Base-by-base conservation (phyloP, 1,139 yeast species). In the Chernovozyma sophiae-reginae region DNA sequence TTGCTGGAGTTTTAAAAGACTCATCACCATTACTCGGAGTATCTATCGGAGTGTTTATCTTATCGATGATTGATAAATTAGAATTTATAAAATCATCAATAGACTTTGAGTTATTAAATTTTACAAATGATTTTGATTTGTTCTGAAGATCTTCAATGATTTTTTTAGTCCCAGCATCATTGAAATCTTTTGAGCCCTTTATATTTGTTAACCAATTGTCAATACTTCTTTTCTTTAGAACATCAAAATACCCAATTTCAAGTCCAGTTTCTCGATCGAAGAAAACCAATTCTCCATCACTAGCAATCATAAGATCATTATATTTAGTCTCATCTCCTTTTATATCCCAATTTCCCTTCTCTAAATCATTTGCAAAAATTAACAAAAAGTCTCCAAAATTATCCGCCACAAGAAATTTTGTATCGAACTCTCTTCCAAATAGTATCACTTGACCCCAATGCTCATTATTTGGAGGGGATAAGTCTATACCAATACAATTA, bases 391-490 rank as follows among this genome's bases (percentile, higher is more conserved):
- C 89, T 25, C 95, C 96, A 84, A 94, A 89, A 41, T 80, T 82
- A 35, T 81, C 79, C 14, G 96, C 89, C 20, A 87, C 64, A 33
- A 75, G 85, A 56, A 74, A 86, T 56, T 87, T 87, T 31, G 83
- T 75, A 59, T 87, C 97, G 53, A 83, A 86, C 42, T 90, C 97
- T 50, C 95, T 76, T 29, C 97, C 97, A 59, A 86, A 89, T 37
- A 86, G 55, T 40, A 90, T 86, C 19, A 86, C 86, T 57, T 89
- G 96, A 13, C 97, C 97, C 68, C 79, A 73, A 31, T 62, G 68
- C 24, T 96, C 96, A 14, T 65, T 61, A 3, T 78, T 68, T 3
- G 86, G 96, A 1, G 97, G 97, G 2, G 92, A 84, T 43, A 90
- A 68, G 59, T 90, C 97, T 12, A 90, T 71, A 34, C 90, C 97